Evolutionary conservation across 257 asterid species (phyloP).

Genomic region (Prunella vulgaris): DNA sequence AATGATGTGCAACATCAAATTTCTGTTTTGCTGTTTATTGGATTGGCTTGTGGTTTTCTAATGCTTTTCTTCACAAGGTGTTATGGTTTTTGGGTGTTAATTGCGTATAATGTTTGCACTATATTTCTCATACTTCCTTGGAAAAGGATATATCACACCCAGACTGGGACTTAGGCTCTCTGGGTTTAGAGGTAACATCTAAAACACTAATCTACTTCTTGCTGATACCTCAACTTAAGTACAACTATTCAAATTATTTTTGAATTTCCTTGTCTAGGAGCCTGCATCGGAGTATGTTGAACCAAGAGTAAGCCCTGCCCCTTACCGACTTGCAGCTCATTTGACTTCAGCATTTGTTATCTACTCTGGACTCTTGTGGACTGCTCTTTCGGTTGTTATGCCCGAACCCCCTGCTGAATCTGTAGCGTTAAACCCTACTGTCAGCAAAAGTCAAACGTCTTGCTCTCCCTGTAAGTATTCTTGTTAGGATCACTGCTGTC

Average conservation of each 20-base stretch:
- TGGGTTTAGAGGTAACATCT: conserved; percentile 83
- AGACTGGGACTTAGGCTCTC: conserved; percentile 71
- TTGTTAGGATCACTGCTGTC: conserved; percentile 82
- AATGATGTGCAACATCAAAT: conserved; percentile 86
- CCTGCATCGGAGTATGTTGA: conserved; percentile 69
- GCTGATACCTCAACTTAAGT: too few species aligned
- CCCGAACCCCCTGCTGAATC: conserved; percentile 95
- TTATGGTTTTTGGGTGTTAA: conserved; percentile 68
- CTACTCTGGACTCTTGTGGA: conserved; percentile 90
- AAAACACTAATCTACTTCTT: too few species aligned
- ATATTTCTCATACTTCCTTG: conserved; percentile 86
- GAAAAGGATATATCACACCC: conserved; percentile 82
- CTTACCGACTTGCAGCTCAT: conserved; percentile 95
- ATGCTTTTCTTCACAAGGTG: conserved; percentile 75
- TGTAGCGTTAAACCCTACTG: conserved; percentile 62
- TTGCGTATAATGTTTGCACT: conserved; percentile 91
- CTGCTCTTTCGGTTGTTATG: conserved; percentile 88
- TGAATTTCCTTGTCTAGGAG: conserved; percentile 50
- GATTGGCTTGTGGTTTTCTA: conserved; percentile 63
- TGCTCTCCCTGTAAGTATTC: conserved; percentile 74
- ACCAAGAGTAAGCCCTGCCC: conserved; percentile 99
- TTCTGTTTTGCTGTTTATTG: conserved; percentile 77
- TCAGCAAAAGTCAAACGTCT: conserved; percentile 84
- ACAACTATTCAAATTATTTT: too few species aligned
- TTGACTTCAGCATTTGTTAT: conserved; percentile 89